Base-by-base conservation (phyloP, 176 grass and related monocot species). In the Ampelocalamus luodianensis region DNA sequence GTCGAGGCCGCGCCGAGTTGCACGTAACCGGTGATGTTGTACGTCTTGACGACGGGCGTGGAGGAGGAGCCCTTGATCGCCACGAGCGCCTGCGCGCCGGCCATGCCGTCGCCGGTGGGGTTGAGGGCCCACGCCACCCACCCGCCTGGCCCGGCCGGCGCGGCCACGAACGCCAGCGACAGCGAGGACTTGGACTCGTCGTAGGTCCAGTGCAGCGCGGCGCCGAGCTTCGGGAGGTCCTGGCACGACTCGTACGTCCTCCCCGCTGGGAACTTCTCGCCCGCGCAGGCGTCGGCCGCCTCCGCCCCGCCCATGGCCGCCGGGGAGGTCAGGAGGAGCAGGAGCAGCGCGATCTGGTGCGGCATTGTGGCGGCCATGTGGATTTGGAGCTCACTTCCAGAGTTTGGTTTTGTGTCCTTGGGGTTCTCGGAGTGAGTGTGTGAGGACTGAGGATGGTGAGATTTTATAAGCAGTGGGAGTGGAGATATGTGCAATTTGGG, bases 41-140 rank as follows among this genome's bases (percentile, higher is more conserved):
- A 92, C 34, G 93, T 95, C 76, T 79, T 88, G 4, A 95, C 83
- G n/a, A 74, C 5, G 15, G 89, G 67, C 0, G 71, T 4, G 1
- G 64, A 36, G 32, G 71, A 3, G 1, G 82, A 16, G 5, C 79
- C 70, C 36, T 50, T 80, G 32, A 90, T 78, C 16, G 90, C 90
- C 48, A 92, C 77, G 27, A 95, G 90, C 75, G 93, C 83, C 88
- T 95, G 93, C 27, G 93, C 27, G 0, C 93, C 93, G 1, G 38
- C 59, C 93, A 95, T 95, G 85, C 90, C 88, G 22, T 86, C 88
- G 37, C 76, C 79, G 1, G 85, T 88, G 1, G 93, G 93, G 86
- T 95, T 95, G 14, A 95, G 89, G 0, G 65, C 93, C 93, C 90
- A 95, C 18, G 93, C 88, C 29, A 92, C 93, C 93, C 93, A 95